Evolutionary conservation across 148 eudicot species (phyloP), one percentile per base, ranked within the genome.

Genomic region (Amaranthus palmeri): DNA sequence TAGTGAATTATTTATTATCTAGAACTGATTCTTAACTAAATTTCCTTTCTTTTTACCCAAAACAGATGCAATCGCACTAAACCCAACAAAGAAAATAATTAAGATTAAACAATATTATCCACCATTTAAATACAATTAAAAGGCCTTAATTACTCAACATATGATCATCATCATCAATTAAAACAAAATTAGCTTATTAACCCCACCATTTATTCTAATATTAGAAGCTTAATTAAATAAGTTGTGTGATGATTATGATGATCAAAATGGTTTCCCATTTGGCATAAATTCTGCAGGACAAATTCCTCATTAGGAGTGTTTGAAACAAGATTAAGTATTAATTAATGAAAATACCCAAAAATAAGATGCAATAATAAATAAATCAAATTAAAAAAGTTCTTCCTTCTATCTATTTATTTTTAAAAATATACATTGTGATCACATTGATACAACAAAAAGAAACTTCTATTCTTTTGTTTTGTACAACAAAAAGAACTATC

Each of bases 401-500:
- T 60, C 45, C 7, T 58, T 36, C 41, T 36, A 54, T 60, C 63
- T 45, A 40, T 14, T 63, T 65, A 58, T 65, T 65, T 74, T 74
- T 48, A 61, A 17, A 56, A 73, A 70, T 70, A 56, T 65, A 74
- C 76, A 42, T 61, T 61, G 47, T 10, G 65, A 9, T 25, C 36
- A 25, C 36, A 74, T 10, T 43, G 65, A 65, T 73, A 68, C 72
- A 69, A 64, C 46, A 55, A 41, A 49, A 13, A 18, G n/a, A 68
- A 69, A 44, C 48, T 66, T 51, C 54, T 61, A 40, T 58, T 61
- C 51, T 71, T 49, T 46, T 25, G 42, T 57, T 83, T 76, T 86
- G 81, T 82, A 82, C 86, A 84, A 77, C 76, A 75, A 83, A 66
- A 77, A 72, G 76, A 71, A 72, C 69, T 76, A 66, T 71, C 68